These are phyloP conservation scores for Hypsizygus marmoreus DNA, from an alignment of 768 basidiomycete species.

Conservation along the genomic window DNA sequence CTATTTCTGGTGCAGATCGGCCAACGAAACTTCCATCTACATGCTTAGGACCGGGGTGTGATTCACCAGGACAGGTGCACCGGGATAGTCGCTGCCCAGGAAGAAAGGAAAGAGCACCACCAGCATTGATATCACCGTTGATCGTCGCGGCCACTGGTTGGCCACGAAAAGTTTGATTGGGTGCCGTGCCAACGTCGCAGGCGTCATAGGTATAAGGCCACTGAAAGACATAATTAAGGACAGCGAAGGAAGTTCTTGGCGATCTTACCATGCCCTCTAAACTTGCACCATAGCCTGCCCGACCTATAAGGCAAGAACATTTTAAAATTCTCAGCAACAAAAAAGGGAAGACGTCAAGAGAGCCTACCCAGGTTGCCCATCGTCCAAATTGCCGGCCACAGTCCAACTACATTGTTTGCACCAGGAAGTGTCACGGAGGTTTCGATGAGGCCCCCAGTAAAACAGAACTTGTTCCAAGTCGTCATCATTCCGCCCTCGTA, in stretches of 20 bases:
- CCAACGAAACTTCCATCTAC: conserved; percentile 80
- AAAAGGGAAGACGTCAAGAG: too few species aligned
- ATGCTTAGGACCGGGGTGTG: conserved; percentile 85
- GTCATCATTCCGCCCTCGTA: conserved; percentile 74
- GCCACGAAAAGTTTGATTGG: conserved; percentile 79
- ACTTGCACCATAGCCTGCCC: conserved; percentile 86
- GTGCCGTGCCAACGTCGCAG: conserved; percentile 91
- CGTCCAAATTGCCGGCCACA: conserved; percentile 84
- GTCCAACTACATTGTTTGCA: conserved; percentile 56
- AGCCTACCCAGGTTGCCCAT: conserved; percentile 74
- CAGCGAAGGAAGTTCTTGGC: not conserved
- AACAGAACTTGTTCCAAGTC: conserved; percentile 91
- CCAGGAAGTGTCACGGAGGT: conserved; percentile 72
- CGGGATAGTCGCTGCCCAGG: conserved; percentile 86
- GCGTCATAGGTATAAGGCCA: conserved; percentile 85
- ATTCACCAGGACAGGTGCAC: conserved; percentile 85
- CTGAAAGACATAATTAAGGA: conserved; percentile 30
- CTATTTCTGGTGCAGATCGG: conserved; percentile 86
- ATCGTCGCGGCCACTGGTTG: conserved; percentile 59
- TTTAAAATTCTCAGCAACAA: not conserved
- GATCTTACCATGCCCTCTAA: conserved; percentile 71
- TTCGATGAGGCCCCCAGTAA: conserved; percentile 84
- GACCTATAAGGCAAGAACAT: conserved; percentile 40
- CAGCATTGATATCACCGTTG: conserved; percentile 57
- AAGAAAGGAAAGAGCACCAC: conserved; percentile 72